Conservation (phyloP, 768 basidiomycete genomes). For the Suillus weaverae region DNA sequence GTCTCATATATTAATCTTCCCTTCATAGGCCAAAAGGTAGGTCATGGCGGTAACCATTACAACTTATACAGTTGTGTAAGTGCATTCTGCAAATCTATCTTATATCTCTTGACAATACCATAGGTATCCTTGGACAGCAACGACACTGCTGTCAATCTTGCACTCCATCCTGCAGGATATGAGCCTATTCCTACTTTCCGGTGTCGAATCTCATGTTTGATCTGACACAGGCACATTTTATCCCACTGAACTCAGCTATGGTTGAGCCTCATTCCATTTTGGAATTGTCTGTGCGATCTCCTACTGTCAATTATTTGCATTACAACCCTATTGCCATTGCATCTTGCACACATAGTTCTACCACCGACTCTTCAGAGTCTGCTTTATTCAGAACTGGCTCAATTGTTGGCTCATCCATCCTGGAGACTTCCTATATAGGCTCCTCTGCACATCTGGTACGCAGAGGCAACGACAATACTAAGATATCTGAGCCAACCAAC, state of each 20-base stretch:
- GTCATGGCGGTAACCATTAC: neutral
- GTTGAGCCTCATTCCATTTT: neutral
- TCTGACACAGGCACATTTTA: no score
- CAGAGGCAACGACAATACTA: neutral
- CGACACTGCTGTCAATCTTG: neutral
- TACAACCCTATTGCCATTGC: neutral
- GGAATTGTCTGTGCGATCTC: neutral
- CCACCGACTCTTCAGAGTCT: neutral
- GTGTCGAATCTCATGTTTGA: neutral
- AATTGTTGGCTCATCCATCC: neutral
- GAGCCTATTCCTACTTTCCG: neutral
- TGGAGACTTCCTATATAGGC: neutral
- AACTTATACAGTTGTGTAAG: neutral
- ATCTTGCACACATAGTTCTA: neutral
- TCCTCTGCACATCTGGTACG: neutral
- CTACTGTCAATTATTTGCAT: neutral
- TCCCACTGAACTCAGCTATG: no score
- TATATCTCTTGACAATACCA: neutral
- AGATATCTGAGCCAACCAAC: neutral
- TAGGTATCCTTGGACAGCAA: neutral
- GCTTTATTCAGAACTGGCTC: neutral
- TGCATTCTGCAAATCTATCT: neutral
- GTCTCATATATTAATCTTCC: neutral
- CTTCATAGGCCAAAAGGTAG: neutral
- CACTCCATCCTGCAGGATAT: neutral